A percentile compares a stretch with the other conserved stretches of the same genome.
Evolutionary conservation across 306 rosid species (phyloP).

Genomic region (Biancaea sappan): DNA sequence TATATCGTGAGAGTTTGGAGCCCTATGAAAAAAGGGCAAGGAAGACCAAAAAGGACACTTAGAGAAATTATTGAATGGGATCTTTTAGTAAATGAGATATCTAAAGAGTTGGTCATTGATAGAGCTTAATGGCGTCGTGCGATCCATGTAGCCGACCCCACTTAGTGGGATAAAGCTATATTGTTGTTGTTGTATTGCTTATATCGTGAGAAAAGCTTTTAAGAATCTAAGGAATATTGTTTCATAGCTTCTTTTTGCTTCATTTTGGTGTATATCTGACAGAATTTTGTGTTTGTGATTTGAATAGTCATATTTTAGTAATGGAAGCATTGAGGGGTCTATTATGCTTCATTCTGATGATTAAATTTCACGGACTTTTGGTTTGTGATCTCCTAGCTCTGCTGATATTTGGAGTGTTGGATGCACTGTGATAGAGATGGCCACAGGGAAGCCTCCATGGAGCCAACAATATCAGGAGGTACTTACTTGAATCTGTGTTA

Average conservation of each 20-base stretch:
- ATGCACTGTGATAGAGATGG: slow-evolving; percentile 96
- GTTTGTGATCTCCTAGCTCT: slow-evolving; percentile 58
- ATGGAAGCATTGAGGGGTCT: slow-evolving; percentile 5
- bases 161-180: background rate
- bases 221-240: background rate
- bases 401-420: slow-evolving; percentile 99
- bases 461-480: slow-evolving; percentile 98
- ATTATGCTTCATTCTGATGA: slow-evolving; percentile 25
- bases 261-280: background rate
- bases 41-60: too few relatives aligned
- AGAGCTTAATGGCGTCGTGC: too few relatives aligned
- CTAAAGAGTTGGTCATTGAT: too few relatives aligned
- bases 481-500: slow-evolving; percentile 30
- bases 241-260: slow-evolving; percentile 9
- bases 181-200: background rate
- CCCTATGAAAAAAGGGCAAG: too few relatives aligned
- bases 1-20: too few relatives aligned
- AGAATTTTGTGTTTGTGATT: background rate
- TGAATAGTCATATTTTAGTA: slow-evolving; percentile 5
- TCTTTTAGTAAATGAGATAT: too few relatives aligned
- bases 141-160: too few relatives aligned
- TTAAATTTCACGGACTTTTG: background rate
- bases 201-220: slow-evolving; percentile 2
- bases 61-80: too few relatives aligned
- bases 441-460: slow-evolving; percentile 99